These are phyloP conservation scores for Yamadazyma buinensis DNA, from an alignment of 1,139 yeast species.

Conservation along the genomic window DNA sequence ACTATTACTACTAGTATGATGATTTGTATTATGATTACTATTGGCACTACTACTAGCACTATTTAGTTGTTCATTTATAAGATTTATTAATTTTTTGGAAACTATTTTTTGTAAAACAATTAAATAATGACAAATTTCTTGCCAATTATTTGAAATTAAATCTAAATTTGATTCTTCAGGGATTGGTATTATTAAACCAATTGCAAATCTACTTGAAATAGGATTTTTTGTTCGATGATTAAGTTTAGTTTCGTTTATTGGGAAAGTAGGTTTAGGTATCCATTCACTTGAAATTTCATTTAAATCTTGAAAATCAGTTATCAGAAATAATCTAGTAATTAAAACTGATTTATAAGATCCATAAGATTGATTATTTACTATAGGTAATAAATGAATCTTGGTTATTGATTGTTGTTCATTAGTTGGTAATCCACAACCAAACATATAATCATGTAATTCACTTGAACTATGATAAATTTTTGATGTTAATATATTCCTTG, in stretches of 20 bases:
- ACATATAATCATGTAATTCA: conserved; percentile 51
- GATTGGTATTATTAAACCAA: conserved; percentile 49
- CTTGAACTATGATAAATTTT: conserved; percentile 36
- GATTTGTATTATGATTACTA: not conserved
- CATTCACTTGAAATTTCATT: conserved; percentile 15
- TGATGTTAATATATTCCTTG: conserved; percentile 17
- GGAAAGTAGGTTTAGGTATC: conserved; percentile 34
- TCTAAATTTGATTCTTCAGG: conserved; percentile 41
- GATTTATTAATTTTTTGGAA: conserved; percentile 29
- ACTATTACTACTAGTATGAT: too few species aligned
- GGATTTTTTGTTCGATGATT: conserved; percentile 14
- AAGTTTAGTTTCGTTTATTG: conserved; percentile 20
- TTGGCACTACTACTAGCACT: conserved; percentile 7
- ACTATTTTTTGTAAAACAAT: conserved; percentile 37
- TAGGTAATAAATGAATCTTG: conserved; percentile 47
- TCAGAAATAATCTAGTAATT: conserved; percentile 44
- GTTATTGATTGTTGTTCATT: conserved; percentile 44
- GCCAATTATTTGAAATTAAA: conserved; percentile 47
- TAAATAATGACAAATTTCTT: conserved; percentile 40
- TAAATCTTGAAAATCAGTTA: conserved; percentile 25
- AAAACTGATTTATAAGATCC: conserved; percentile 36
- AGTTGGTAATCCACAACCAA: conserved; percentile 54
- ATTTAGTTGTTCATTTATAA: conserved; percentile 13
- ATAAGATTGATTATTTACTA: conserved; percentile 27
- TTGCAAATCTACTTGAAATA: conserved; percentile 40